Percentiles rank a stretch among this genome's conserved stretches.
Evolutionary conservation across 345 rosid genomes (phyloP).

Genomic region (Clarkia xantiana): DNA sequence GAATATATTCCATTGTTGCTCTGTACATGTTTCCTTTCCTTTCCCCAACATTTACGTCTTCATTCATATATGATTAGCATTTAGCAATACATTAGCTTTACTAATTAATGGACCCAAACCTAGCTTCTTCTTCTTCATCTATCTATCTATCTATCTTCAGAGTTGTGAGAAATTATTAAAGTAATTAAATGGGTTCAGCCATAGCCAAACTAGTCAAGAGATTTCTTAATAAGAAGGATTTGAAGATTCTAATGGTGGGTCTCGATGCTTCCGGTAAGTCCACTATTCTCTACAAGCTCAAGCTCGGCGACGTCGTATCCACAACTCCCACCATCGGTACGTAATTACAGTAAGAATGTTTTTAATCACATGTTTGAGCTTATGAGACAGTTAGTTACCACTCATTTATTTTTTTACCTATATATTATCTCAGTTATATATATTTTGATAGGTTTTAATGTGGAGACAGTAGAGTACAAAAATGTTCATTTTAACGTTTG

Average conservation of each 20-base stretch:
- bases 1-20: too few relatives aligned
- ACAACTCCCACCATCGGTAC: constrained; percentile 53
- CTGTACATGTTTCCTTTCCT: too few relatives aligned
- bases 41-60: too few relatives aligned
- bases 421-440: neutral
- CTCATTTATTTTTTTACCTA: too few relatives aligned
- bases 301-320: constrained; percentile 47
- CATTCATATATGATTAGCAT: too few relatives aligned
- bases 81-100: too few relatives aligned
- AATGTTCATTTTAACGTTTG: constrained; percentile 43
- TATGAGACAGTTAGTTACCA: too few relatives aligned
- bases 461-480: constrained; percentile 49
- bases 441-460: constrained; percentile 38
- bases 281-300: constrained; percentile 54
- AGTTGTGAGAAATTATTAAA: too few relatives aligned
- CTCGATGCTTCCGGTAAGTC: constrained; percentile 69
- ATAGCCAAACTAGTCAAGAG: constrained; percentile 32
- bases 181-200: constrained; percentile 25
- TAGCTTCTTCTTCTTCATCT: neutral
- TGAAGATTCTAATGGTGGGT: constrained; percentile 53
- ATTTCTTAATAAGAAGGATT: constrained; percentile 18
- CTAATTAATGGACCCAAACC: too few relatives aligned
- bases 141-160: too few relatives aligned
- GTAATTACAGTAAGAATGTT: neutral
- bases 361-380: too few relatives aligned